These are phyloP conservation scores for Penicillium sp. DNA, from an alignment of 2,329 filamentous ascomycete species.

Conservation along the genomic window DNA sequence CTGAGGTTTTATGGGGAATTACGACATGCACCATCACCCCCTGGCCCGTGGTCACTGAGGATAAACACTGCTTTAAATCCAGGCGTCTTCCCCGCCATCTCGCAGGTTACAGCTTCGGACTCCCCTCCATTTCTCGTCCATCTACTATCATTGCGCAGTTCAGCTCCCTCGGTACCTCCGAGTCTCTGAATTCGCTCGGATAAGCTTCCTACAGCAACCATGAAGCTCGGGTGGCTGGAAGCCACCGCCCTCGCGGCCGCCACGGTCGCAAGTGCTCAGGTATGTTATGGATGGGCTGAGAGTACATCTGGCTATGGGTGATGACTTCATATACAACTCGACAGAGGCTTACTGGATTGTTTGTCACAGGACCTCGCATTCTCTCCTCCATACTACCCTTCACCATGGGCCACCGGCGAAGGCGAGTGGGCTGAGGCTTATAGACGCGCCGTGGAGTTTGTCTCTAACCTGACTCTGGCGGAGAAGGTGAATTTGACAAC, in stretches of 20 bases:
- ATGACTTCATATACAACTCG: not conserved
- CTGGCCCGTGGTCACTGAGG: not conserved
- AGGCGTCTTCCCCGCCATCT: not conserved
- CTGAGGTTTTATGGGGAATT: conserved; percentile 4
- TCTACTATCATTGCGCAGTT: not conserved
- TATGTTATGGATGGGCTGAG: conserved; percentile 15
- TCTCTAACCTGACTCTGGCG: conserved; percentile 76
- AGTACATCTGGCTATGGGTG: not conserved
- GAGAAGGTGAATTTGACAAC: conserved; percentile 97
- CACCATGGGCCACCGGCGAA: conserved; percentile 78
- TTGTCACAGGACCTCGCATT: conserved; percentile 33
- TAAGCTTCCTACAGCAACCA: conserved; percentile 20
- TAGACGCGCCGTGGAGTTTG: conserved; percentile 72
- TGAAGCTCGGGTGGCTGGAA: conserved; percentile 41
- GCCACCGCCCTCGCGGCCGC: conserved; percentile 33
- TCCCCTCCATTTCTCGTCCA: not conserved
- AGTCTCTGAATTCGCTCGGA: not conserved
- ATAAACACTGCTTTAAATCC: conserved; percentile 3
- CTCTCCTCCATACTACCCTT: conserved; percentile 75
- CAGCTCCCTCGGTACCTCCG: conserved; percentile 1
- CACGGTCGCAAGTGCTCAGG: conserved; percentile 36
- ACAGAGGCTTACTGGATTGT: conserved; percentile 5
- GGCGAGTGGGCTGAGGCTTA: conserved; percentile 78
- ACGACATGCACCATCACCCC: not conserved
- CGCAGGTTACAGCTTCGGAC: not conserved